Evolutionary conservation across 257 asterid genomes (phyloP).

Genomic region (Galeopsis tetrahit): DNA sequence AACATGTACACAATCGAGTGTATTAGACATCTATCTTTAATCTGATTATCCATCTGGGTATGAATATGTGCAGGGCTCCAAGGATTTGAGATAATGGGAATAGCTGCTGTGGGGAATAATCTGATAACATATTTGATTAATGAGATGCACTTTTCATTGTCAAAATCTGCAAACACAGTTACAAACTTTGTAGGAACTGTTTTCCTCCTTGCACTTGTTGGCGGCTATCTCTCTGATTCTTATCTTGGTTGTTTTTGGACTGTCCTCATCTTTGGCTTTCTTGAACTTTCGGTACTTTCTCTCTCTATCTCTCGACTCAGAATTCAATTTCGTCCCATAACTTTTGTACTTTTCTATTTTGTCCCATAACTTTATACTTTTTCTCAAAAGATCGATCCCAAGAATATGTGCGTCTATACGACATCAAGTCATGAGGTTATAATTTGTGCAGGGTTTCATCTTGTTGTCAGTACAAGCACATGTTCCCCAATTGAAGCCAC

Average conservation of each 20-base stretch:
- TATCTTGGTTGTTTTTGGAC: slow-evolving; percentile 96
- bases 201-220: slow-evolving; percentile 77
- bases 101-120: slow-evolving; percentile 97
- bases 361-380: not conserved
- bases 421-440: not conserved
- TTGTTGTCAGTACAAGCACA: slow-evolving; percentile 92
- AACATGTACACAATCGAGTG: too few species aligned
- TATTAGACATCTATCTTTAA: too few species aligned
- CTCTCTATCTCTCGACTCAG: not conserved
- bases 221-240: slow-evolving; percentile 94
- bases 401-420: too few species aligned
- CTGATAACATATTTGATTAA: slow-evolving; percentile 82
- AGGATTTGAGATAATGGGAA: slow-evolving; percentile 95
- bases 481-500: slow-evolving; percentile 87
- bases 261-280: slow-evolving; percentile 77
- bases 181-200: slow-evolving; percentile 89
- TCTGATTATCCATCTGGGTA: too few species aligned
- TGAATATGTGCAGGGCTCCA: slow-evolving; percentile 64
- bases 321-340: too few species aligned
- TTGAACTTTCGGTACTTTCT: slow-evolving; percentile 78
- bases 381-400: too few species aligned
- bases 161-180: slow-evolving; percentile 82
- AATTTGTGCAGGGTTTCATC: slow-evolving; percentile 70
- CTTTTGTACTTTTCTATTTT: not conserved
- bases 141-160: slow-evolving; percentile 92